phyloP scores from a whole-genome alignment of 2,329 filamentous ascomycete species.

The Colletotrichum sp. region DNA sequence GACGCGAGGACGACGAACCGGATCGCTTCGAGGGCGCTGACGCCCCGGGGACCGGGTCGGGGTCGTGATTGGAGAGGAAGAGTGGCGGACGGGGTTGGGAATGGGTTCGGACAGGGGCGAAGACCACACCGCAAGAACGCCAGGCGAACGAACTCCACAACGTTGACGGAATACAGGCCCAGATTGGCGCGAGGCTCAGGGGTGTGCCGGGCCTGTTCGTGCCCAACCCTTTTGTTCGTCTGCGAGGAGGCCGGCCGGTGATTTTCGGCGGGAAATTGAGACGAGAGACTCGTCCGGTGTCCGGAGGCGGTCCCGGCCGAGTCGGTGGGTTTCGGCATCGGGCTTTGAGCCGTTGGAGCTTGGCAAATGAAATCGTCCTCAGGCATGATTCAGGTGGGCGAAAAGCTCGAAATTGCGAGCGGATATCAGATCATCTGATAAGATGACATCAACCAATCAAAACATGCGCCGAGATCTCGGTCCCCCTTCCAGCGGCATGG shows the following conservation, averaged over 20 bases:
- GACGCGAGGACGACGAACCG: not conserved
- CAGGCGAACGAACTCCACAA: not conserved
- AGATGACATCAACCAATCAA: not conserved
- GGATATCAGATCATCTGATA: conserved; percentile 9
- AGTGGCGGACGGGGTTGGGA: not conserved
- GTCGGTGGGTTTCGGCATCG: not conserved
- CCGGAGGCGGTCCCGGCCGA: not conserved
- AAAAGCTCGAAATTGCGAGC: not conserved
- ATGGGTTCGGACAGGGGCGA: not conserved
- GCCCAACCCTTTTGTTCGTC: not conserved
- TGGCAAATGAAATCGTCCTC: not conserved
- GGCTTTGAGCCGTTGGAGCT: not conserved
- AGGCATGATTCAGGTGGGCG: not conserved
- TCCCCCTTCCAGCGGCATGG: not conserved
- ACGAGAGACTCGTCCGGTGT: not conserved
- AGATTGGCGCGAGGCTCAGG: not conserved
- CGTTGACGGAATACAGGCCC: not conserved
- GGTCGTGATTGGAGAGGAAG: conserved; percentile 1
- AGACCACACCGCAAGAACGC: conserved; percentile 15
- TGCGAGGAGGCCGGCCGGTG: not conserved
- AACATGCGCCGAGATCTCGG: not conserved
- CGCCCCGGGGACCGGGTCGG: not conserved
- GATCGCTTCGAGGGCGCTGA: not conserved
- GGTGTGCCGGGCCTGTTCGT: not conserved
- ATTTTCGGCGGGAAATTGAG: not conserved